These are phyloP conservation scores for Kockovaella imperatae DNA, from an alignment of 768 basidiomycete genomes.

Conservation along the genomic window DNA sequence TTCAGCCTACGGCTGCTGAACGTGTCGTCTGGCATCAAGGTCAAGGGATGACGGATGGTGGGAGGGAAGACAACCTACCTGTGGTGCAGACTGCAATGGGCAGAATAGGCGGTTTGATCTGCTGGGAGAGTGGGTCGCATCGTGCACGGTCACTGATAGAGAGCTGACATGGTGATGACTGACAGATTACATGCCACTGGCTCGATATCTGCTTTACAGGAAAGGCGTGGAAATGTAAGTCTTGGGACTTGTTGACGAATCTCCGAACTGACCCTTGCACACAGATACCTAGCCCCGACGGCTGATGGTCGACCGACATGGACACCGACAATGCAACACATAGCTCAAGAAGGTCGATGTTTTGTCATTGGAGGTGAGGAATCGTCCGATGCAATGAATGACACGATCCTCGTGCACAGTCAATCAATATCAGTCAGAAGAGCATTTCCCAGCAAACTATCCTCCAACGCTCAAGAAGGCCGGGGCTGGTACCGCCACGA, in stretches of 20 bases:
- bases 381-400: background rate
- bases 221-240: slow-evolving; percentile 30
- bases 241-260: background rate
- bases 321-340: slow-evolving; percentile 24
- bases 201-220: slow-evolving; percentile 22
- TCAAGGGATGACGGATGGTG: slow-evolving; percentile 10
- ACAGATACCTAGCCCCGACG: slow-evolving; percentile 25
- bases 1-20: slow-evolving; percentile 25
- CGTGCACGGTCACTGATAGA: background rate
- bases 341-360: slow-evolving; percentile 27
- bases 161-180: background rate
- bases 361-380: slow-evolving; percentile 20
- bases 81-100: slow-evolving; percentile 23
- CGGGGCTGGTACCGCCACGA: background rate
- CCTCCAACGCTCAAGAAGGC: slow-evolving; percentile 5
- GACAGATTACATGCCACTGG: slow-evolving; percentile 26
- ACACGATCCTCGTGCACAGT: slow-evolving; percentile 2
- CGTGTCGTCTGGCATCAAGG: slow-evolving; percentile 23
- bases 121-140: slow-evolving; percentile 26
- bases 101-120: slow-evolving; percentile 24
- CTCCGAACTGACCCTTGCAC: background rate
- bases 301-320: slow-evolving; percentile 22
- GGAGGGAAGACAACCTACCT: slow-evolving; percentile 18
- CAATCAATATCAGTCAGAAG: slow-evolving; percentile 21
- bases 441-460: slow-evolving; percentile 22